phyloP scores from a whole-genome alignment of 2,329 filamentous ascomycete genomes.

The Calonectria pseudoreteaudii region DNA sequence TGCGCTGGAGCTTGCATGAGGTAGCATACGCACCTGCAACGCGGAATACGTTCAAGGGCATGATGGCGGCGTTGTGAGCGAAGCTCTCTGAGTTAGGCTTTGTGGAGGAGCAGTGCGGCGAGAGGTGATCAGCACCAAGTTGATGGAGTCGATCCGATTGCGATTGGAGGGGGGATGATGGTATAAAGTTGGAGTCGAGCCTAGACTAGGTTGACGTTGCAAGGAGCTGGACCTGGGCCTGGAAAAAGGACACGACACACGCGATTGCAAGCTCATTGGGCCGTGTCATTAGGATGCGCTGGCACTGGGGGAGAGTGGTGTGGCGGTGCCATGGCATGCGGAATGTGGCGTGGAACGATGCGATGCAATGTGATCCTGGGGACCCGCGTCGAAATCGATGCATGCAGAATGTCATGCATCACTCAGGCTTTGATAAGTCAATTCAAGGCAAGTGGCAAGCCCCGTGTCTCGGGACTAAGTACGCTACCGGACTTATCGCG shows the following conservation, averaged over 20 bases:
- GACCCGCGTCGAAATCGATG: neutral
- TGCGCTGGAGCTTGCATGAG: conserved; percentile 22
- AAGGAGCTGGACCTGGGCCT: conserved; percentile 38
- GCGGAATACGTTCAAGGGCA: conserved; percentile 70
- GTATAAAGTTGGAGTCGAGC: conserved; percentile 25
- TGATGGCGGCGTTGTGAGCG: conserved; percentile 42
- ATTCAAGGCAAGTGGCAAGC: neutral
- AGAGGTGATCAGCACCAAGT: conserved; percentile 24
- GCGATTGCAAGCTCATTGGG: conserved; percentile 46
- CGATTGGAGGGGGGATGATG: conserved; percentile 32
- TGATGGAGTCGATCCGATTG: conserved; percentile 13
- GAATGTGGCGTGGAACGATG: conserved; percentile 6
- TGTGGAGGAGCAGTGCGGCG: conserved; percentile 33
- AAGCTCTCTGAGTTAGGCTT: conserved; percentile 23
- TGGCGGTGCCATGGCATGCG: neutral
- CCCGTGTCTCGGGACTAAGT: neutral
- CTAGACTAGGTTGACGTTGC: conserved; percentile 27
- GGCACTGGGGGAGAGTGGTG: conserved; percentile 21
- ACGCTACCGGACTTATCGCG: neutral
- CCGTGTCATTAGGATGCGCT: conserved; percentile 34
- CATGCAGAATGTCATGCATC: conserved; percentile 1
- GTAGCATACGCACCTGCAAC: conserved; percentile 60
- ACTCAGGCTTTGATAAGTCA: neutral
- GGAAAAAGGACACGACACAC: conserved; percentile 46
- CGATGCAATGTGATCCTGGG: neutral